Percentiles rank a stretch among this genome's conserved stretches.
phyloP scores from a whole-genome alignment of 2,329 filamentous ascomycete genomes.

The Zymoseptoria ardabiliae region DNA sequence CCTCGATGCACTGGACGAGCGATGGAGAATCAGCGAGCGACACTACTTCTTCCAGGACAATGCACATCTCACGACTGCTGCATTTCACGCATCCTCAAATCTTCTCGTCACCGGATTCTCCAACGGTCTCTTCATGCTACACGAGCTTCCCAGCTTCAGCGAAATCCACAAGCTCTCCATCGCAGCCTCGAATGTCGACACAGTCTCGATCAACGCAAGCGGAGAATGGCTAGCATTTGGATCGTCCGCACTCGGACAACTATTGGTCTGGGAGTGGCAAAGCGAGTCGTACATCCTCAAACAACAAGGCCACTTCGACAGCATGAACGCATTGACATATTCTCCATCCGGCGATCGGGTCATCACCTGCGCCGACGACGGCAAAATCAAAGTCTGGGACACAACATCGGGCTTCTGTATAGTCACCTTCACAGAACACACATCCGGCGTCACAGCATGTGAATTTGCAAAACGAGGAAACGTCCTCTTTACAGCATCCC shows the following conservation, averaged over 20 bases:
- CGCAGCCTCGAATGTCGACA: slow-evolving; percentile 93
- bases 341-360: slow-evolving; percentile 89
- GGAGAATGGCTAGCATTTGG: slow-evolving; percentile 98
- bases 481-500: slow-evolving; percentile 87
- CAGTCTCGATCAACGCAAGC: slow-evolving; percentile 85
- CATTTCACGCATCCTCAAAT: slow-evolving; percentile 78
- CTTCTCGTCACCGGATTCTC: slow-evolving; percentile 96
- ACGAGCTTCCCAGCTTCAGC: slow-evolving; percentile 93
- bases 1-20: slow-evolving; percentile 56
- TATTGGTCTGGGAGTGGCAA: slow-evolving; percentile 99
- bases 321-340: slow-evolving; percentile 88
- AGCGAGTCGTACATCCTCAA: slow-evolving; percentile 98
- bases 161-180: slow-evolving; percentile 90
- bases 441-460: slow-evolving; percentile 85
- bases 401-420: slow-evolving; percentile 94
- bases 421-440: slow-evolving; percentile 96
- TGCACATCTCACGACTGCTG: slow-evolving; percentile 80
- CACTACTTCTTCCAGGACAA: slow-evolving; percentile 93
- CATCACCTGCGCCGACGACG: slow-evolving; percentile 90
- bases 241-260: slow-evolving; percentile 85
- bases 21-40: slow-evolving; percentile 85
- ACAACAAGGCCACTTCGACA: slow-evolving; percentile 94
- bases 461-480: slow-evolving; percentile 94
- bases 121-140: slow-evolving; percentile 85
- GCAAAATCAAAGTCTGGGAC: slow-evolving; percentile 98